Percentiles rank a stretch among this genome's conserved stretches.
phyloP scores from a whole-genome alignment of 345 rosid species.

The Hirschfeldia incana region DNA sequence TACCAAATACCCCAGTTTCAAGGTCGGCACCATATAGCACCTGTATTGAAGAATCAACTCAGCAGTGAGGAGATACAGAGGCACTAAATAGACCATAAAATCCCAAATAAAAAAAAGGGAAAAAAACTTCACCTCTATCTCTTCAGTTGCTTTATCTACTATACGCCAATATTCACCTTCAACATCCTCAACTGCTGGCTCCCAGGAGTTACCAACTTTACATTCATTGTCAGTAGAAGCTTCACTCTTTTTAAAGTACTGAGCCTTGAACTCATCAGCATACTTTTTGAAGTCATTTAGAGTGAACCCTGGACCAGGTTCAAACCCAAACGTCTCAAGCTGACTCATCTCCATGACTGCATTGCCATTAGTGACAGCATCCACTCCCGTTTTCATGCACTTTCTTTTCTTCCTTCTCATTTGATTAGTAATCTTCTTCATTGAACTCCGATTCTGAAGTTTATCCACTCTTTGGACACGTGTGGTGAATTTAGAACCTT shows the following conservation, averaged over 20 bases:
- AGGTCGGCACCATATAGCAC: constrained; percentile 98
- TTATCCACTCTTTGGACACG: constrained; percentile 98
- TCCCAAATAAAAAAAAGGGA: not conserved
- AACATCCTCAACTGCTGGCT: constrained; percentile 65
- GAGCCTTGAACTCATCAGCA: constrained; percentile 85
- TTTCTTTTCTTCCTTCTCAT: constrained; percentile 77
- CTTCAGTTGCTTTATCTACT: constrained; percentile 93
- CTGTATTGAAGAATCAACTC: constrained; percentile 43
- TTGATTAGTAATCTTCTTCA: constrained; percentile 65
- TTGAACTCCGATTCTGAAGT: constrained; percentile 85
- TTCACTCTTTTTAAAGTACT: constrained; percentile 62
- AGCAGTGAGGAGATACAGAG: constrained; percentile 13
- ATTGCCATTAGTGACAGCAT: constrained; percentile 48
- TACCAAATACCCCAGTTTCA: constrained; percentile 95
- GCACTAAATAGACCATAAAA: not conserved
- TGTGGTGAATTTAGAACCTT: constrained; percentile 71
- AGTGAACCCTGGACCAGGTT: constrained; percentile 89
- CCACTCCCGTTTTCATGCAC: constrained; percentile 61
- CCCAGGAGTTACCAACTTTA: constrained; percentile 40
- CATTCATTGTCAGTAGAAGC: constrained; percentile 36
- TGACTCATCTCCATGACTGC: constrained; percentile 48
- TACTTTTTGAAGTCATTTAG: constrained; percentile 74
- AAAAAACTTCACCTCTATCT: constrained; percentile 67
- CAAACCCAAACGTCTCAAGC: constrained; percentile 89
- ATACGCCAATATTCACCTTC: constrained; percentile 99